Conservation (phyloP, 1,284 basidiomycete genomes). For the Rhodotorula mucilaginosa region DNA sequence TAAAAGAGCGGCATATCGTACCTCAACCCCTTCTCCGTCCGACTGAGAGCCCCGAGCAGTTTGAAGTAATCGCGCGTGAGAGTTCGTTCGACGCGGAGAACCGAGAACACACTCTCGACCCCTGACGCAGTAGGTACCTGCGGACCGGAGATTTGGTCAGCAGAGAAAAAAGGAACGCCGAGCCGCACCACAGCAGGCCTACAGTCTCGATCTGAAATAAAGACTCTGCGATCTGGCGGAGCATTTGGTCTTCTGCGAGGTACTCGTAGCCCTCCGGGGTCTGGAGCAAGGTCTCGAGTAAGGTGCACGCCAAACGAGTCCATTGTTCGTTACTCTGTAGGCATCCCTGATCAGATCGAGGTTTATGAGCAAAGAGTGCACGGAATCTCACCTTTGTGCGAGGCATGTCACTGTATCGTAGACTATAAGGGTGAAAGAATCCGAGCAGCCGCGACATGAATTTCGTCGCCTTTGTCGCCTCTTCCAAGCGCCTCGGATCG, state of each 20-base stretch:
- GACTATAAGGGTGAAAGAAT: slow-evolving; percentile 87
- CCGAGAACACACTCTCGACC: slow-evolving; percentile 77
- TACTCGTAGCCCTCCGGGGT: slow-evolving; percentile 80
- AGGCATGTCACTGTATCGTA: slow-evolving; percentile 77
- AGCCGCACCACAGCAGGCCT: slow-evolving; percentile 44
- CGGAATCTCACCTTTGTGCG: slow-evolving; percentile 51
- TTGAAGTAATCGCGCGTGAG: slow-evolving; percentile 91
- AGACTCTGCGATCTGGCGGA: slow-evolving; percentile 79
- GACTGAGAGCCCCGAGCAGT: slow-evolving; percentile 88
- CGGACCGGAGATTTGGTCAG: neutral
- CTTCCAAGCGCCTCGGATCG: slow-evolving; percentile 90
- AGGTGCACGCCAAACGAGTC: slow-evolving; percentile 71
- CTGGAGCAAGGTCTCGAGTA: slow-evolving; percentile 78
- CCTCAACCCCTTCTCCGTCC: slow-evolving; percentile 83
- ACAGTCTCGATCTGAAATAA: slow-evolving; percentile 92
- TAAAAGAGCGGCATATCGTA: slow-evolving; percentile 52
- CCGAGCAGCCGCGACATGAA: slow-evolving; percentile 82
- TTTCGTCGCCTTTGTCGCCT: slow-evolving; percentile 84
- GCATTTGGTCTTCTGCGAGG: slow-evolving; percentile 80
- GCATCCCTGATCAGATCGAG: neutral
- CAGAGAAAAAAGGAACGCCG: no score
- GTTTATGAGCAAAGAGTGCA: no score
- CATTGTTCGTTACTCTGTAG: slow-evolving; percentile 59
- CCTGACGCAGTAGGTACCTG: neutral
- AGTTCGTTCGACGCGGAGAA: slow-evolving; percentile 74